These are phyloP conservation scores for Fusarium sp. DNA, from an alignment of 2,329 filamentous ascomycete genomes.

Conservation along the genomic window DNA sequence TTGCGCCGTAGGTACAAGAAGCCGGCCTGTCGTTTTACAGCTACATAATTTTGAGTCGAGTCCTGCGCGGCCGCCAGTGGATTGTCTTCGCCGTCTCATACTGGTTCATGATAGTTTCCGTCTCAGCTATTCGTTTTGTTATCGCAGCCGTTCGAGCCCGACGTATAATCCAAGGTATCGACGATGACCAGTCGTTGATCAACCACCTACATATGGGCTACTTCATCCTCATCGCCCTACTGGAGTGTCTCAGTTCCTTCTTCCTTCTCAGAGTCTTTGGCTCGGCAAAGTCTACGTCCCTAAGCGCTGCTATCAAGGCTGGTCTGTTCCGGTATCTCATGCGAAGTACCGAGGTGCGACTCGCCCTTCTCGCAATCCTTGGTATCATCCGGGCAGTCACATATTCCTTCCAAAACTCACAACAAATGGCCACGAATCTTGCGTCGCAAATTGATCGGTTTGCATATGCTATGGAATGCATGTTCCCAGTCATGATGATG, in stretches of 20 bases:
- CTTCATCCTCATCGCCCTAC: conserved; percentile 57
- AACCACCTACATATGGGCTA: conserved; percentile 58
- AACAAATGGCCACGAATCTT: conserved; percentile 54
- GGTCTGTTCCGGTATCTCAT: conserved; percentile 57
- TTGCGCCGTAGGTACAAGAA: conserved; percentile 57
- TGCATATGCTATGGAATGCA: conserved; percentile 57
- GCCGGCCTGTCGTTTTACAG: conserved; percentile 62
- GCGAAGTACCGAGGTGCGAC: conserved; percentile 56
- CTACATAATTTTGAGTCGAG: conserved; percentile 65
- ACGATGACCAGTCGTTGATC: conserved; percentile 50
- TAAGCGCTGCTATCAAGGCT: conserved; percentile 49
- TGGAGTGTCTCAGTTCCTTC: conserved; percentile 57
- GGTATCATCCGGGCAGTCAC: conserved; percentile 58
- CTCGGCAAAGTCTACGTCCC: conserved; percentile 49
- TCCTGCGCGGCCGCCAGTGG: conserved; percentile 60
- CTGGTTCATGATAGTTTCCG: conserved; percentile 68
- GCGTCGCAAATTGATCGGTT: conserved; percentile 58
- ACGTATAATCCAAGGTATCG: conserved; percentile 47
- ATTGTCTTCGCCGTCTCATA: conserved; percentile 65
- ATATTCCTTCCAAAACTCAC: conserved; percentile 56
- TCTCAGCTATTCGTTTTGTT: conserved; percentile 61
- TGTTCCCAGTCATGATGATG: conserved; percentile 59
- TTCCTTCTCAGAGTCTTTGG: conserved; percentile 57
- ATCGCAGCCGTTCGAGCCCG: conserved; percentile 52
- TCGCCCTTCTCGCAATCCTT: conserved; percentile 55